Conservation (phyloP, 495 filamentous ascomycete genomes). For the Penicillium macrosclerotiorum region DNA sequence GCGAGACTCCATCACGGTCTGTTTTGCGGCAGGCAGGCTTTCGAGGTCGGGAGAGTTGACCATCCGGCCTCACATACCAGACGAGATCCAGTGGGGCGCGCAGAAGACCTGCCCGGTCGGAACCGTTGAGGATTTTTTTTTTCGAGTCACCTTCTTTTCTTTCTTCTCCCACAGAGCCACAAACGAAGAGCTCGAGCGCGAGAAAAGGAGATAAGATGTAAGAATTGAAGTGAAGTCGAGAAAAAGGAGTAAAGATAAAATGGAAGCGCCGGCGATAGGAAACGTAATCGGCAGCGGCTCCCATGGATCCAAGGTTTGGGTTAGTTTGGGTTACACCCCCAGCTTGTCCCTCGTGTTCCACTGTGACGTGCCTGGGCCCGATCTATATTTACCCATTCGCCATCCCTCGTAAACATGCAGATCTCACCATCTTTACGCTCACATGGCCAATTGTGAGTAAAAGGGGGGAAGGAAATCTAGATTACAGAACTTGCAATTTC, state of each 20-base stretch:
- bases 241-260: slow-evolving; percentile 1
- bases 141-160: background rate
- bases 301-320: no score
- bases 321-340: no score
- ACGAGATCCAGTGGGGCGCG: slow-evolving; percentile 20
- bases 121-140: background rate
- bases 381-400: no score
- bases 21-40: slow-evolving; percentile 11
- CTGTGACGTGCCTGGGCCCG: no score
- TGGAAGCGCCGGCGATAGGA: background rate
- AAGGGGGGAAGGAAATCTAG: no score
- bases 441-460: no score
- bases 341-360: no score
- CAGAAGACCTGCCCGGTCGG: slow-evolving; percentile 12
- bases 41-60: slow-evolving; percentile 12
- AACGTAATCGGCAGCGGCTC: slow-evolving; percentile 6
- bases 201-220: background rate
- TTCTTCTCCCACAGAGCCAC: no score
- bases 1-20: slow-evolving; percentile 20
- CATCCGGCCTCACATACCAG: slow-evolving; percentile 24
- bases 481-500: no score
- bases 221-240: background rate
- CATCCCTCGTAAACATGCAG: no score
- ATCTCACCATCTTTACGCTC: no score
- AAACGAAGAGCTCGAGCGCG: no score